Percentiles rank a stretch among this genome's conserved stretches.
Conservation (phyloP, 2,329 filamentous ascomycete species). For the Claviceps paspali region DNA sequence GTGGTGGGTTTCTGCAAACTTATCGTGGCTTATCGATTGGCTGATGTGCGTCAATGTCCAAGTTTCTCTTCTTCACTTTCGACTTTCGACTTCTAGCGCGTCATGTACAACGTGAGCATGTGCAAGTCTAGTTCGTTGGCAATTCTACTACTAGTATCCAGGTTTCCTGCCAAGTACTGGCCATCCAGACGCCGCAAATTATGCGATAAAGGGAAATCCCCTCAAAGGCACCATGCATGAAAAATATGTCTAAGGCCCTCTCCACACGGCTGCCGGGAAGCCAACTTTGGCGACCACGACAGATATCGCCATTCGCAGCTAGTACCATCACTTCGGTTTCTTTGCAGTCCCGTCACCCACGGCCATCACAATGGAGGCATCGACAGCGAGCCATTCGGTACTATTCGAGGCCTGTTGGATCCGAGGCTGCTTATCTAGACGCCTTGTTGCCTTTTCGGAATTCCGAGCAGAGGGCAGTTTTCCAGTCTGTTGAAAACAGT, state of each 20-base stretch:
- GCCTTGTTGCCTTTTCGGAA: no score
- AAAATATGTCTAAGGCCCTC: conserved; percentile 26
- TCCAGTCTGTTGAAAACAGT: neutral
- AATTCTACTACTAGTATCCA: neutral
- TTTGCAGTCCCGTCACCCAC: conserved; percentile 2
- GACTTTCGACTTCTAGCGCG: conserved; percentile 14
- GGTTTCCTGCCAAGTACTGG: neutral
- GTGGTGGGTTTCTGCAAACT: conserved; percentile 15
- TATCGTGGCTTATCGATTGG: conserved; percentile 28
- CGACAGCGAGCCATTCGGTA: neutral
- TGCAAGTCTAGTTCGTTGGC: neutral
- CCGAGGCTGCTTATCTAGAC: neutral
- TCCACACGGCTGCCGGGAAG: conserved; percentile 21
- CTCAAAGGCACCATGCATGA: conserved; percentile 21
- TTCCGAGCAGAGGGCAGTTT: neutral
- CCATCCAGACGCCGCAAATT: neutral
- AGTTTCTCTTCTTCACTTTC: neutral
- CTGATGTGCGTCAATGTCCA: neutral
- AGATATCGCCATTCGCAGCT: conserved; percentile 7
- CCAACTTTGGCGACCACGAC: conserved; percentile 17
- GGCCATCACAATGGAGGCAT: neutral
- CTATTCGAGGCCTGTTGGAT: neutral
- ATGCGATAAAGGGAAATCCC: neutral
- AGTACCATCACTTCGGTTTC: conserved; percentile 1
- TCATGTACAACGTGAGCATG: conserved; percentile 18